phyloP scores from a whole-genome alignment of 305 asterid species.

The Striga hermonthica region DNA sequence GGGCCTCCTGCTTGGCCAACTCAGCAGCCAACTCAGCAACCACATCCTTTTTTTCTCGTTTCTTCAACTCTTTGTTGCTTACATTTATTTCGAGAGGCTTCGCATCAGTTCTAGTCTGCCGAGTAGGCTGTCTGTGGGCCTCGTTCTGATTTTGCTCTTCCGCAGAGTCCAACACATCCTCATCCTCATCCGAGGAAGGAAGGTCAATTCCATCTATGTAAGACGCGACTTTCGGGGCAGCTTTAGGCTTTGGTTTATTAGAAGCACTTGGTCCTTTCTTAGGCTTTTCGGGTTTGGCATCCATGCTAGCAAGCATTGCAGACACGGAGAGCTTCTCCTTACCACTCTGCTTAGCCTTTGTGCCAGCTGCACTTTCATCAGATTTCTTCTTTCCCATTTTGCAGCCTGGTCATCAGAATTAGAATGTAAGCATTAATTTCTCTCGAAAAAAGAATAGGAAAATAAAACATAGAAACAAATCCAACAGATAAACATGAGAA shows the following conservation, averaged over 20 bases:
- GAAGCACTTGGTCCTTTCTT: slow-evolving; percentile 52
- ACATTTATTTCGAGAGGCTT: slow-evolving; percentile 48
- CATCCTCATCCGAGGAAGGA: slow-evolving; percentile 70
- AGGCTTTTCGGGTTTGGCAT: slow-evolving; percentile 59
- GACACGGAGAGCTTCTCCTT: slow-evolving; percentile 73
- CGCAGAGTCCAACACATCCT: slow-evolving; percentile 42
- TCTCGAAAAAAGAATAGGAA: background rate
- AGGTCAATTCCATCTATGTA: slow-evolving; percentile 69
- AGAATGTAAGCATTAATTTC: background rate
- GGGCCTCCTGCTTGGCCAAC: slow-evolving; percentile 74
- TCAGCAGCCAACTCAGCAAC: slow-evolving; percentile 61
- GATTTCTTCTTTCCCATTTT: slow-evolving; percentile 74
- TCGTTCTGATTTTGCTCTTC: slow-evolving; percentile 40
- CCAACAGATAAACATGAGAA: too few species aligned
- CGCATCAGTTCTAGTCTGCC: slow-evolving; percentile 40
- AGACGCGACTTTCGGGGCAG: slow-evolving; percentile 47
- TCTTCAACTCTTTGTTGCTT: slow-evolving; percentile 68
- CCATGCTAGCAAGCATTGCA: slow-evolving; percentile 78
- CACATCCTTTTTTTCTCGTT: slow-evolving; percentile 78
- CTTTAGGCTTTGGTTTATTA: slow-evolving; percentile 53
- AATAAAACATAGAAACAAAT: too few species aligned
- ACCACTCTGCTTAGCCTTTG: slow-evolving; percentile 54
- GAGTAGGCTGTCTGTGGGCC: slow-evolving; percentile 29
- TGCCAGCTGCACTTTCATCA: slow-evolving; percentile 44
- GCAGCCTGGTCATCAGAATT: slow-evolving; percentile 29